phyloP scores from a whole-genome alignment of 345 rosid species.

The Punica granatum region DNA sequence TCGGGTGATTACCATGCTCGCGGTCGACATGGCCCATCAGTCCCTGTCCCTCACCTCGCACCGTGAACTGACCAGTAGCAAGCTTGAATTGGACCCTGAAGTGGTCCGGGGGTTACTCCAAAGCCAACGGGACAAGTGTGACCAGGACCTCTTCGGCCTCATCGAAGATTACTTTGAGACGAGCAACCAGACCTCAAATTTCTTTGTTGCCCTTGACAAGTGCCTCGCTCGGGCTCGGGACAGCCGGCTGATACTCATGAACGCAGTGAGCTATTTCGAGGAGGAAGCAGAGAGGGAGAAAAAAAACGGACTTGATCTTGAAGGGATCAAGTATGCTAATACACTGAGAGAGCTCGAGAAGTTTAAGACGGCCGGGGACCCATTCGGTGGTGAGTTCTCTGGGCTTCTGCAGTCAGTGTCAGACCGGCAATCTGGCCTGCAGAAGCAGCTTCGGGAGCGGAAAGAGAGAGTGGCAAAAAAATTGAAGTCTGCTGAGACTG shows the following conservation, averaged over 20 bases:
- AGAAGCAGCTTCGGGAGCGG: constrained; percentile 29
- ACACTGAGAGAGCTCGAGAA: constrained; percentile 55
- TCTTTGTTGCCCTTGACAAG: constrained; percentile 54
- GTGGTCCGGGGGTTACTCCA: constrained; percentile 51
- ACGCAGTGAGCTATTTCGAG: constrained; percentile 52
- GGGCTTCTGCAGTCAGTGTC: constrained; percentile 33
- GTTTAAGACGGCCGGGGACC: constrained; percentile 60
- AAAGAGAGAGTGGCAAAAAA: constrained; percentile 57
- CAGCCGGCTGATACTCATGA: constrained; percentile 50
- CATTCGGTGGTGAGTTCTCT: constrained; percentile 63
- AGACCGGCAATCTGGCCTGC: constrained; percentile 41
- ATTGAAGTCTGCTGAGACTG: constrained; percentile 37
- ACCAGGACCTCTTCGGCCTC: constrained; percentile 45
- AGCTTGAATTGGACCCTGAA: constrained; percentile 68
- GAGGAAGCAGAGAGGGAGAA: constrained; percentile 25
- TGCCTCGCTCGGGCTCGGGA: constrained; percentile 55
- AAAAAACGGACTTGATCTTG: constrained; percentile 11
- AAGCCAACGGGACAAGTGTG: constrained; percentile 57
- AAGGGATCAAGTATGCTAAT: constrained; percentile 36
- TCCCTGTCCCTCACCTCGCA: constrained; percentile 41
- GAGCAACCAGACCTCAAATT: constrained; percentile 51
- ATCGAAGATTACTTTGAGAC: constrained; percentile 57
- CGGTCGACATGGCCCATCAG: constrained; percentile 36
- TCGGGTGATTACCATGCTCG: constrained; percentile 45
- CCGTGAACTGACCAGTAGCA: constrained; percentile 27